Percentiles rank a stretch among this genome's conserved stretches.
Evolutionary conservation across 106 monocot genomes (phyloP).

Genomic region (Phalaenopsis equestris): DNA sequence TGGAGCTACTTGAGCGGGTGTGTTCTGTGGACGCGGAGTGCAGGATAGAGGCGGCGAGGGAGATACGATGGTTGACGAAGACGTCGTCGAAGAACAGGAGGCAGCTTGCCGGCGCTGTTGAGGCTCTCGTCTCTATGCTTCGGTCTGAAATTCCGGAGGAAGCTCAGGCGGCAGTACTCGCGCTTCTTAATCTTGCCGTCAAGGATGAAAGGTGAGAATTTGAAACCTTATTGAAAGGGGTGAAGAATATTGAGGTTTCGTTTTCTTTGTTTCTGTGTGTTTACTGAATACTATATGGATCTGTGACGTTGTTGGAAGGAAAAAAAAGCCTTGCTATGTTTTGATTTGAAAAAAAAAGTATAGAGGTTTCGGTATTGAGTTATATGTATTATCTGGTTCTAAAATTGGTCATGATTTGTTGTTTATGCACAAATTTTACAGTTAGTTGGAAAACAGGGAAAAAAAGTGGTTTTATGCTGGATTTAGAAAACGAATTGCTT

Average conservation of each 20-base stretch:
- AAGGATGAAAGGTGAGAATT: conserved; percentile 44
- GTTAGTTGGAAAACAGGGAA: not conserved
- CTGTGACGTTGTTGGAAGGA: not conserved
- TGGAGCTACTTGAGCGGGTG: conserved; percentile 5
- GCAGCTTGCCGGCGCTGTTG: conserved; percentile 32
- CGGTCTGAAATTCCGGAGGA: conserved; percentile 19
- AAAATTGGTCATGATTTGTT: not conserved
- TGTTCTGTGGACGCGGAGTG: conserved; percentile 30
- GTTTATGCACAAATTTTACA: not conserved
- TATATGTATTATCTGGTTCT: not conserved
- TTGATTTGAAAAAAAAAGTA: too few species aligned
- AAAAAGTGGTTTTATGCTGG: too few species aligned
- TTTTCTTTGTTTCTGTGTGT: not conserved
- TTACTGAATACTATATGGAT: not conserved
- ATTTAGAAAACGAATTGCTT: too few species aligned
- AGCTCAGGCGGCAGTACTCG: conserved; percentile 42
- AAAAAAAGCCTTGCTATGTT: not conserved
- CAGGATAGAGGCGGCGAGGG: conserved; percentile 55
- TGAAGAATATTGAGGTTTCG: not conserved
- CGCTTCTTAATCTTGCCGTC: conserved; percentile 63
- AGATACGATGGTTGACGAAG: conserved; percentile 69
- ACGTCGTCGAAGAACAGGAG: conserved; percentile 49
- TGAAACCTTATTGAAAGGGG: not conserved
- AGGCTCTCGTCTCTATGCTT: conserved; percentile 54
- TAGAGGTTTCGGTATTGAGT: not conserved